Base-by-base conservation (phyloP, 768 basidiomycete genomes). In the Mycena leptocephala region DNA sequence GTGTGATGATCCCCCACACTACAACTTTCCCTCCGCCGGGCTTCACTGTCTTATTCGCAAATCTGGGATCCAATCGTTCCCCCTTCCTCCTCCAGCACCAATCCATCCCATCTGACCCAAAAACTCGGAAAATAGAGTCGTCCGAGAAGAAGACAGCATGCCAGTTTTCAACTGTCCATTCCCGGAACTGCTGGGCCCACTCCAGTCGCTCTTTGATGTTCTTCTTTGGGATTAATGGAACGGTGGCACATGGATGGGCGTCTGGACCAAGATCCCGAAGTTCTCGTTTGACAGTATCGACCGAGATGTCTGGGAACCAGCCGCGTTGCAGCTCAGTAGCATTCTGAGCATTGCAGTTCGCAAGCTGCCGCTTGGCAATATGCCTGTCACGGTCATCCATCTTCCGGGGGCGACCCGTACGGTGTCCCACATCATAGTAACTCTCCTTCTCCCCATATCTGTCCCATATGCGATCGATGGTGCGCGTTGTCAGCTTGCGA, bases 1-100 rank as follows among this genome's bases (percentile, higher is more conserved):
- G 46, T 2, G 76, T 84, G 58, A 87, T 79, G 64, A 83, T 83
- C 13, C 84, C 86, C 87, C 86, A 87, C 7, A 87, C 82, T 77
- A 81, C 84, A 16, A 87, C 67, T 62, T 74, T 79, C 43, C 86
- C 84, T 37, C 84, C 83, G 30, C 85, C 83, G 74, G 82, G 83
- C 73, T 87, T 87, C 26, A 85, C 77, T 33, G 73, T 80, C 64
- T 84, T 83, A 74, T 80, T 79, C 2, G 77, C 79, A 72, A 76
- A 79, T 24, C 66, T 11, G 4, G 62, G 72, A 70, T 82, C 74
- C 13, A 82, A 79, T 3, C 33, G 72, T 64, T 85, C 73, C 26
- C 82, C 84, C 22, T 72, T 76, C 66, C 61, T 76, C 70, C 81
- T 82, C 79, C 83, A 82, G 73, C 79, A 82, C 74, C 78, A 87